Evolutionary conservation across 345 rosid genomes (phyloP), one percentile per base, ranked within the genome.

Genomic region (Dipteronia dyeriana): DNA sequence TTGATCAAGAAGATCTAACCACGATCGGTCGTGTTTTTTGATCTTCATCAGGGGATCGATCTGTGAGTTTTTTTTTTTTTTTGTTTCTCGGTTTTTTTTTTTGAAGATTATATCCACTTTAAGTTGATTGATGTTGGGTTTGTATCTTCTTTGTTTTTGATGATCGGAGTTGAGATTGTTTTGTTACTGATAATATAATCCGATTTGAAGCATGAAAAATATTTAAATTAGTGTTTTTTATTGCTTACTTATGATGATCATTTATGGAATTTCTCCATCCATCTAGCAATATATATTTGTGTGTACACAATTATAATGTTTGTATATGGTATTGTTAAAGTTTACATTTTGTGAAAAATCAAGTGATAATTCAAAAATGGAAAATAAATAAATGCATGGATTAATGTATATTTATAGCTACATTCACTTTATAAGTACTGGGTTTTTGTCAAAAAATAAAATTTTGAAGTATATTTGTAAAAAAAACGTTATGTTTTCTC

Each of bases 61-160:
- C 89, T 76, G 88, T 82, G 75, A 84, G 93, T 88, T 73, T 3
- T n/a, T 71, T 62, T 41, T 67, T 73, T 79, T 70, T 70, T 76
- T 54, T 72, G 38, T 34, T 75, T 81, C 64, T 23, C 11, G 43
- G 71, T 75, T 73, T 8, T 39, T 20, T 76, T 80, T 56, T 72
- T 71, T 79, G 73, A 25, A 17, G 85, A 45, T 19, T 67, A 53
- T 34, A 34, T 34, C 38, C 38, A 34, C 45, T 20, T 39, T 75
- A 13, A 43, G 43, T 67, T 45, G 56, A 71, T 81, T 45, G 79
- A 81, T 79, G 76, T 83, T 88, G 84, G 81, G 45, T 9, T 41
- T 41, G 45, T 41, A 7, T 41, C 45, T 41, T 41, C 45, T 41
- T 41, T 41, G 45, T 41, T 41, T 41, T 73, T 56, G 81, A 83